Base-by-base conservation (phyloP, 208 protist species). In the Leishmania lainsoni region DNA sequence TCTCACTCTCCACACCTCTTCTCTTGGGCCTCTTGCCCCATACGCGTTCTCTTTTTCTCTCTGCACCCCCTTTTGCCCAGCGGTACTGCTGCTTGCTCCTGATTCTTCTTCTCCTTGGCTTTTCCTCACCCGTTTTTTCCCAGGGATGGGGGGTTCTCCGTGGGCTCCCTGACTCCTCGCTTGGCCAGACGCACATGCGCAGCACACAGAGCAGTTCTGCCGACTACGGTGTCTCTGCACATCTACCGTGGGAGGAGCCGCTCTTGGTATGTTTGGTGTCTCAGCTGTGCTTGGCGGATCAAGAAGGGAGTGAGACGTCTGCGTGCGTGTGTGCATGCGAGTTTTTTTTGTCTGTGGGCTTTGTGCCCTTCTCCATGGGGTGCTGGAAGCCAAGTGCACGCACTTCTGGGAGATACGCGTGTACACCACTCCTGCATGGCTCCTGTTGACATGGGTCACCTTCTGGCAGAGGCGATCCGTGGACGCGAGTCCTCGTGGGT, bases 381-480 rank as follows among this genome's bases (percentile, higher is more conserved):
- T 42, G 61, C 61, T 16, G 29, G 29, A n/a, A 68, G 61, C 14
- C 29, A 39, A 20, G 29, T 22, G 61, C 20, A 14, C 61, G 8
- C 5, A 29, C 61, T 39, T 68, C 8, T 39, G 3, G 29, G 61
- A 14, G 2, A 49, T 52, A 73, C 9, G 48, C 68, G 10, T 48
- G 45, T 35, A 17, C 42, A 51, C 42, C 17, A 51, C 45, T 16
- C 45, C 12, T 73, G 42, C 69, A 54, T 73, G 8, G 3, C 1
- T 52, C 9, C n/a, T 22, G 22, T 69, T 26, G 12, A 56, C 52
- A 70, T 52, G 32, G 22, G 26, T 29, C 76, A 78, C 77, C 81
- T 85, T 85, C 81, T 85, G 81, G 81, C 81, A 85, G 81, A 75
- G 81, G 76, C 74, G 76, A 56, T n/a, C 68, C 45, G 51, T 83